Percentiles rank a stretch among this genome's conserved stretches.
phyloP scores from a whole-genome alignment of 208 protist species.

The Phytomonas serpens region DNA sequence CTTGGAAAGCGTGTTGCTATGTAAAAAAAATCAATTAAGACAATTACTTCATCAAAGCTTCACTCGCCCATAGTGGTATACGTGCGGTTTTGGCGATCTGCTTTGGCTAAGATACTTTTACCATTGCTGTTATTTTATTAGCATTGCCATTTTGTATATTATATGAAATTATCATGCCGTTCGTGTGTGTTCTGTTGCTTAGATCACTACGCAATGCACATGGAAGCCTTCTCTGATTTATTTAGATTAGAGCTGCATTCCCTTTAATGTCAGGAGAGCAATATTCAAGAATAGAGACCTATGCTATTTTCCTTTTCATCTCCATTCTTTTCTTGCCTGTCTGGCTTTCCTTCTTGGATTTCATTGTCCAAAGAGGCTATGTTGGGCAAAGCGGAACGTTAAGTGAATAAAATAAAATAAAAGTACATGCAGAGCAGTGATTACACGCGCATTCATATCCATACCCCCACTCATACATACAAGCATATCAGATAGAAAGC shows the following conservation, averaged over 20 bases:
- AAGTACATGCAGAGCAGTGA: constrained; percentile 5
- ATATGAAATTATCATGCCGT: constrained; percentile 7
- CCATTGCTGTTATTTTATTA: neutral
- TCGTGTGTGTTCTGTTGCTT: constrained; percentile 1
- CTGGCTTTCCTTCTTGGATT: neutral
- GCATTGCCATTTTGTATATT: neutral
- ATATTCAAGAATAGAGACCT: neutral
- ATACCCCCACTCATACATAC: neutral
- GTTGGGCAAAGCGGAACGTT: neutral
- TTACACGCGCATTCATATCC: constrained; percentile 15
- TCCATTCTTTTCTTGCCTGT: neutral
- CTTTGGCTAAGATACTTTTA: constrained; percentile 9
- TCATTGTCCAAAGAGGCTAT: neutral
- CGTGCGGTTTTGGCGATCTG: neutral
- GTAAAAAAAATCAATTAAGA: neutral
- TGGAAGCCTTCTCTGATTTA: neutral
- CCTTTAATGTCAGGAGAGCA: neutral
- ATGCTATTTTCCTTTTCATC: neutral
- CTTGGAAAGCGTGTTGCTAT: neutral
- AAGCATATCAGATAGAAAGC: neutral
- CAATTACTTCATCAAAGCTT: neutral
- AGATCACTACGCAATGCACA: neutral
- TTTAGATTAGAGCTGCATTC: neutral
- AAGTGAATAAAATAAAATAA: neutral
- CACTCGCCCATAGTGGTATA: neutral